Conservation (phyloP, 1,284 basidiomycete genomes). For the Tylopilus sp. region DNA sequence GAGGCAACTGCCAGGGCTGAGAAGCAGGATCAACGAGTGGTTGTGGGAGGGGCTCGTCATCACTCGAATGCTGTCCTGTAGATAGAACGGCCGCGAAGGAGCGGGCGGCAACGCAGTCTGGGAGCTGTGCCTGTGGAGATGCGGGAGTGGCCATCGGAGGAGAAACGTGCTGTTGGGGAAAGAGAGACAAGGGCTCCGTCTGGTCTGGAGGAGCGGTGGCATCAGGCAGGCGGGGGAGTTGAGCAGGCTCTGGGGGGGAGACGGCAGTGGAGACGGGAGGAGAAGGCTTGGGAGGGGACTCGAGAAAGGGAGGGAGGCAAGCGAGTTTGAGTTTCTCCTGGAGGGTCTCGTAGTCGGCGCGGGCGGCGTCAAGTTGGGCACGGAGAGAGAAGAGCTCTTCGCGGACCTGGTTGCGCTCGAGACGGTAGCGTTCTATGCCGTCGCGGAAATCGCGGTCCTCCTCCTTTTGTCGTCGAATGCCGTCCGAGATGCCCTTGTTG, state of each 20-base stretch:
- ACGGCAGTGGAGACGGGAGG: not conserved
- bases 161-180: slow-evolving; percentile 23
- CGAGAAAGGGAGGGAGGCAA: slow-evolving; percentile 1
- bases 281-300: slow-evolving; percentile 7
- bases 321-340: slow-evolving; percentile 23
- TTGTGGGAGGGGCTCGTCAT: slow-evolving; percentile 25
- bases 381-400: slow-evolving; percentile 34
- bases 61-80: slow-evolving; percentile 27
- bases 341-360: slow-evolving; percentile 35
- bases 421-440: slow-evolving; percentile 31
- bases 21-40: slow-evolving; percentile 16
- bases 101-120: slow-evolving; percentile 34
- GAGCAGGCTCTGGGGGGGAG: slow-evolving; percentile 2
- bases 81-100: slow-evolving; percentile 35
- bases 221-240: not conserved
- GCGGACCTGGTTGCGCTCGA: slow-evolving; percentile 33
- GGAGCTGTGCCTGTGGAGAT: slow-evolving; percentile 34
- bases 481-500: slow-evolving; percentile 32
- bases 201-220: slow-evolving; percentile 9
- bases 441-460: slow-evolving; percentile 33
- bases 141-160: slow-evolving; percentile 31
- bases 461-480: slow-evolving; percentile 33
- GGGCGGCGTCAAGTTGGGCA: slow-evolving; percentile 35
- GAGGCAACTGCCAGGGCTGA: slow-evolving; percentile 23
- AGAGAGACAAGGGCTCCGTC: slow-evolving; percentile 19